Percentiles rank a stretch among this genome's conserved stretches.
These are phyloP conservation scores for Prosopis cineraria DNA, from an alignment of 306 rosid species.

Conservation along the genomic window DNA sequence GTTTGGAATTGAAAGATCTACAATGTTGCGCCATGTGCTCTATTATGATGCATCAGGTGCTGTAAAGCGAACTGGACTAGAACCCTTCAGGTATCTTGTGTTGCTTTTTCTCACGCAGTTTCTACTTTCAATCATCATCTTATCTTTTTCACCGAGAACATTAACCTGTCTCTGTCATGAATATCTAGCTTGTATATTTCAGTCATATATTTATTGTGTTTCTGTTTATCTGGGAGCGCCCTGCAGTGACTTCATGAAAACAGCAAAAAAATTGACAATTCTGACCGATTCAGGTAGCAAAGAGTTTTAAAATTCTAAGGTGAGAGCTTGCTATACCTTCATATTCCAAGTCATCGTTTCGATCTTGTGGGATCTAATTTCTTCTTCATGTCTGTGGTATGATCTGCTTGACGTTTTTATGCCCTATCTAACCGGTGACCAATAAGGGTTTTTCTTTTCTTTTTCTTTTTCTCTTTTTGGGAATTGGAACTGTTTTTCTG, in stretches of 20 bases:
- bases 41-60: constrained; percentile 77
- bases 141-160: not conserved
- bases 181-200: not conserved
- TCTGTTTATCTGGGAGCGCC: constrained; percentile 12
- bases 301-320: constrained; percentile 58
- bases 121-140: not conserved
- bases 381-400: not conserved
- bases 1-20: constrained; percentile 81
- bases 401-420: not conserved
- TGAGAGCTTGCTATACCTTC: not conserved
- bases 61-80: constrained; percentile 78
- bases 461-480: not conserved
- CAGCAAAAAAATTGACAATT: constrained; percentile 81
- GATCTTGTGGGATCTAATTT: not conserved
- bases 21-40: constrained; percentile 70
- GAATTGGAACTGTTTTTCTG: not conserved
- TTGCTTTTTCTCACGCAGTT: not conserved
- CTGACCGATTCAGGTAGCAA: constrained; percentile 55
- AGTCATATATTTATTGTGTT: constrained; percentile 9
- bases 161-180: not conserved
- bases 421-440: not conserved
- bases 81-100: constrained; percentile 74
- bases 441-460: not conserved
- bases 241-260: constrained; percentile 82
- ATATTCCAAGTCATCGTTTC: not conserved